Conservation (phyloP, 352 stramenopile species). For the Phytophthora foliorum region DNA sequence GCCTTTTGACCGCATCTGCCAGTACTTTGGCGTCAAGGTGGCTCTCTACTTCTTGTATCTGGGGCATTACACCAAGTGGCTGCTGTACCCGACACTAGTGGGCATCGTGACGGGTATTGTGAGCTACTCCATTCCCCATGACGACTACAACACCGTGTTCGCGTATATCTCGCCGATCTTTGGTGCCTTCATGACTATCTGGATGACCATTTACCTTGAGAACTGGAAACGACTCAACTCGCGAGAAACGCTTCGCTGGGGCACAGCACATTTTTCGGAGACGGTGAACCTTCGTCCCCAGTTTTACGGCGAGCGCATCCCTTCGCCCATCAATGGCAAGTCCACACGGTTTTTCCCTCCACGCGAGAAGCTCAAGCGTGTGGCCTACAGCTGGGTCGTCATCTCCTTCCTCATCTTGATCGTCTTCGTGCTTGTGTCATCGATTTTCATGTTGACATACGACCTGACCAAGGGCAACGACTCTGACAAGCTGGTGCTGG, state of each 20-base stretch:
- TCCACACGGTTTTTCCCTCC: slow-evolving; percentile 75
- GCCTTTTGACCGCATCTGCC: slow-evolving; percentile 82
- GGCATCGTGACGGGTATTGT: slow-evolving; percentile 91
- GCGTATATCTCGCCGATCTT: slow-evolving; percentile 82
- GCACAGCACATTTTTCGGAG: slow-evolving; percentile 80
- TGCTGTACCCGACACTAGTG: slow-evolving; percentile 94
- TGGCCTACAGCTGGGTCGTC: slow-evolving; percentile 83
- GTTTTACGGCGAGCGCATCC: slow-evolving; percentile 80
- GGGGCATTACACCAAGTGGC: slow-evolving; percentile 96
- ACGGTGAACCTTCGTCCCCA: slow-evolving; percentile 75
- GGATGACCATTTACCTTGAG: slow-evolving; percentile 92
- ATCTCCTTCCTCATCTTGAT: slow-evolving; percentile 83
- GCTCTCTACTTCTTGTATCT: slow-evolving; percentile 98
- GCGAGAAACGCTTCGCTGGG: slow-evolving; percentile 86
- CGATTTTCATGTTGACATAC: slow-evolving; percentile 84
- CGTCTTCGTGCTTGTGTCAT: slow-evolving; percentile 76
- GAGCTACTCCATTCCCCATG: slow-evolving; percentile 57
- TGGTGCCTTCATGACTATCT: slow-evolving; percentile 91
- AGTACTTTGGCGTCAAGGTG: slow-evolving; percentile 93
- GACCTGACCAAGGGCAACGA: slow-evolving; percentile 74
- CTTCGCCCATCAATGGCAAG: slow-evolving; percentile 79
- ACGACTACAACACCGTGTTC: slow-evolving; percentile 69
- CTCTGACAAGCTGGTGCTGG: slow-evolving; percentile 63
- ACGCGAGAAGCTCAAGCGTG: slow-evolving; percentile 74
- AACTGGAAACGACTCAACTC: slow-evolving; percentile 91